Conservation (phyloP, 495 filamentous ascomycete species). For the Neurospora sp. region DNA sequence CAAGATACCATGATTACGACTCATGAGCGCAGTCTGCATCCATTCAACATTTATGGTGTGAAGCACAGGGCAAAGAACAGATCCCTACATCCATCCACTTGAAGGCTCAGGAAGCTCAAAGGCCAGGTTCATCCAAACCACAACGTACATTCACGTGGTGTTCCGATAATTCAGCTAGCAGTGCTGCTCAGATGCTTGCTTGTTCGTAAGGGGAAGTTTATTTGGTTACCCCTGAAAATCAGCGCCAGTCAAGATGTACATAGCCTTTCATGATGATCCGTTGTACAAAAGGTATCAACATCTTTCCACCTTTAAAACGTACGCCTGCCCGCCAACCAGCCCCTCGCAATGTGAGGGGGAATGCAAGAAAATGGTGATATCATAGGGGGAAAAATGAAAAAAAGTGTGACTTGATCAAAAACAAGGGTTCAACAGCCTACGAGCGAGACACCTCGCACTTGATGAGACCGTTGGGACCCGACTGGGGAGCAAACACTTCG, state of each 20-base stretch:
- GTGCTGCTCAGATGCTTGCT: not conserved
- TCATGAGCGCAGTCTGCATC: not conserved
- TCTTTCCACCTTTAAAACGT: not conserved
- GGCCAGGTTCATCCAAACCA: not conserved
- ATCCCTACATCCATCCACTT: not conserved
- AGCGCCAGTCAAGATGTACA: not conserved
- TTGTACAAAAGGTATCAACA: not conserved
- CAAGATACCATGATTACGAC: not conserved
- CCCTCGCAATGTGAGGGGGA: not conserved
- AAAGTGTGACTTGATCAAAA: not conserved
- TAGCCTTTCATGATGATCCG: not conserved
- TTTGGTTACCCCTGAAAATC: not conserved
- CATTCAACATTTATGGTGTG: not conserved
- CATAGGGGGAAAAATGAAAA: not conserved
- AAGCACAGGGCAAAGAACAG: not conserved
- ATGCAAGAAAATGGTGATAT: not conserved
- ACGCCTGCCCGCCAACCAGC: not conserved
- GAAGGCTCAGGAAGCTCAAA: not conserved
- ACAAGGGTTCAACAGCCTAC: not conserved
- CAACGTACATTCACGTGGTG: not conserved
- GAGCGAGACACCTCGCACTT: constrained; percentile 79
- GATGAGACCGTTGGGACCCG: constrained; percentile 88
- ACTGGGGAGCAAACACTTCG: constrained; percentile 91
- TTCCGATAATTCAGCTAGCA: not conserved
- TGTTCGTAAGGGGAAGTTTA: not conserved